Percentiles rank a stretch among this genome's conserved stretches.
These are phyloP conservation scores for Pseudocercospora eumusae DNA, from an alignment of 2,329 filamentous ascomycete genomes.

Conservation along the genomic window DNA sequence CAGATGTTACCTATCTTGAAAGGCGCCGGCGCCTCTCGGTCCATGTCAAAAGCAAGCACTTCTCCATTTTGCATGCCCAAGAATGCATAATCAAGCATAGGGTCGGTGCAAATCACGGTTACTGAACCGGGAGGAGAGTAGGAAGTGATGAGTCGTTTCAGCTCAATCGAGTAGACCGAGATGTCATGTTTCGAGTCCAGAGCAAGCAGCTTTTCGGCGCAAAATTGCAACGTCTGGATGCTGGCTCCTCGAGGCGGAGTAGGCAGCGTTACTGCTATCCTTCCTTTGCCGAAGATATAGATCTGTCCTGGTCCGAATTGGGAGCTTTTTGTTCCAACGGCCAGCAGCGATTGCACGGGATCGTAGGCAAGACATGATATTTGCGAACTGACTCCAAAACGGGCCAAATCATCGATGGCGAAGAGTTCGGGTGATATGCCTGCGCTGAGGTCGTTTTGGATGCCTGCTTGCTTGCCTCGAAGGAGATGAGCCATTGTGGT, in stretches of 20 bases:
- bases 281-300: constrained; percentile 80
- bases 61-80: constrained; percentile 70
- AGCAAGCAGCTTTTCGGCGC: constrained; percentile 78
- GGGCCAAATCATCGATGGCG: constrained; percentile 74
- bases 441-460: constrained; percentile 85
- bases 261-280: constrained; percentile 74
- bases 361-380: constrained; percentile 84
- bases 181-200: constrained; percentile 86
- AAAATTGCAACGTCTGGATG: constrained; percentile 78
- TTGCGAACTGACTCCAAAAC: constrained; percentile 71
- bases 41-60: constrained; percentile 88
- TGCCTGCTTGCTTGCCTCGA: constrained; percentile 87
- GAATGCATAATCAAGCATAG: constrained; percentile 90
- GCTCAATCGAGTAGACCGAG: constrained; percentile 76
- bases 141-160: constrained; percentile 64
- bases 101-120: constrained; percentile 74
- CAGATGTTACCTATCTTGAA: constrained; percentile 88
- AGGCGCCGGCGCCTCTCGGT: constrained; percentile 72
- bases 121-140: constrained; percentile 78
- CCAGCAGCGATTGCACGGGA: constrained; percentile 88
- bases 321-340: constrained; percentile 85
- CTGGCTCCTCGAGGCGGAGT: constrained; percentile 69
- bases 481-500: constrained; percentile 82
- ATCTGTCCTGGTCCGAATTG: constrained; percentile 84
- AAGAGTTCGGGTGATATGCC: constrained; percentile 78